Base-by-base conservation (phyloP, 805 yeast species). In the Starmerella stellata region DNA sequence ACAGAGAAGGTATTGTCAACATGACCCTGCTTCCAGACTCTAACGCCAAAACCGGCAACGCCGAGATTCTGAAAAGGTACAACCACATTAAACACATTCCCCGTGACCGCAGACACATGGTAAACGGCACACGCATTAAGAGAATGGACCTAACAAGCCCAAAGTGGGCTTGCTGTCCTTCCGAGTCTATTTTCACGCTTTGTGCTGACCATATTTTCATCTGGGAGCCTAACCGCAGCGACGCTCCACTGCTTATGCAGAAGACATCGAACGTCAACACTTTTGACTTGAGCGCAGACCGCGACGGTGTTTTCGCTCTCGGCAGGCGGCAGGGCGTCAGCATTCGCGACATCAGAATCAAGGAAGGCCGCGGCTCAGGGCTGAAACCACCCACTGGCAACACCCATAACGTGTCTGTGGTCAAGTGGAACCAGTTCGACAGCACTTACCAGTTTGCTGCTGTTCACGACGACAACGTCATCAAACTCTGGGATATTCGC, bases 401-500 rank as follows among this genome's bases (percentile, higher is more conserved):
- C 39, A 44, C 52, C 40, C 50, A 52, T 27, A 28, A 53, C 13
- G 63, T 75, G 0, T 62, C 64, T 36, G 40, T 59, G 16, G 69
- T 74, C 35, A 66, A 65, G 47, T 80, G 90, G 92, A 69, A 75
- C 36, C 68, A 74, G 1, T 38, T 19, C 27, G 43, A 40, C 19
- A 40, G 41, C 30, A 50, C 58, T 15, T 67, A 77, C 53, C 68
- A 73, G 23, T 61, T 80, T 20, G 81, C 83, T 3, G 70, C 82
- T 2, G 70, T 74, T 5, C 78, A 74, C 46, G 55, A 60, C 27
- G 45, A 45, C 20, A 70, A 70, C 3, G 56, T 69, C 2, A 67
- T 75, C 31, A 62, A 74, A 46, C 60, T 80, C 24, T 80, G 92
- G 92, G 93, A 80, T 57, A 70, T 77, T 34, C 64, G 93, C 45